These are phyloP conservation scores for Vanrija pseudolonga DNA, from an alignment of 1,284 basidiomycete genomes.

Conservation along the genomic window DNA sequence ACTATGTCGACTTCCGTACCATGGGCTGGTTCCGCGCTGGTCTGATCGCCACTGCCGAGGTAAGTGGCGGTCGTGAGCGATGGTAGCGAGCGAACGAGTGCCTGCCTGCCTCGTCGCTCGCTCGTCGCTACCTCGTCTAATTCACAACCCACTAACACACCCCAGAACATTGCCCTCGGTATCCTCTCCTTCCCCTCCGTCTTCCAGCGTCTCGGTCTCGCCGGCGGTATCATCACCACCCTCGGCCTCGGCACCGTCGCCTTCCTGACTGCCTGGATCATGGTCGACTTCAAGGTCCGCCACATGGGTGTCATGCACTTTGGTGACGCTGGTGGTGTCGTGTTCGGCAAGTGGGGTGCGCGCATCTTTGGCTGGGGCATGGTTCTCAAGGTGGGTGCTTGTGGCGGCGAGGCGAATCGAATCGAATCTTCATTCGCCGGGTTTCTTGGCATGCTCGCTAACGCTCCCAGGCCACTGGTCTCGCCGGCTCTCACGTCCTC, in stretches of 20 bases:
- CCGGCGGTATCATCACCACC: constrained; percentile 37
- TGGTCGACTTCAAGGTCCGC: constrained; percentile 43
- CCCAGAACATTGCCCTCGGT: constrained; percentile 40
- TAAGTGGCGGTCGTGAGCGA: constrained; percentile 4
- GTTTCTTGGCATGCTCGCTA: not conserved
- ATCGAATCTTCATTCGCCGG: too few species aligned
- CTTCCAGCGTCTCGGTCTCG: constrained; percentile 39
- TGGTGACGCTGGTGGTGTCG: constrained; percentile 39
- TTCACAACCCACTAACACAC: not conserved
- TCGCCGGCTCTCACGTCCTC: constrained; percentile 42
- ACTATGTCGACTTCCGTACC: constrained; percentile 40
- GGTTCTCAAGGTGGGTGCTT: constrained; percentile 29
- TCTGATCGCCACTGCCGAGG: constrained; percentile 39
- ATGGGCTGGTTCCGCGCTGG: constrained; percentile 44
- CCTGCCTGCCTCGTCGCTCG: not conserved
- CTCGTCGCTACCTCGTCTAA: not conserved
- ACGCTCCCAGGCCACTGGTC: constrained; percentile 28
- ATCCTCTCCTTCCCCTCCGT: constrained; percentile 42
- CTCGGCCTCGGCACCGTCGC: constrained; percentile 31
- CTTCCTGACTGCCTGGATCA: constrained; percentile 39
- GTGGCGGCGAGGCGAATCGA: not conserved
- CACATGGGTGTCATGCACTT: constrained; percentile 45
- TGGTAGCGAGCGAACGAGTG: not conserved
- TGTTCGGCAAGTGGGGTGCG: constrained; percentile 38
- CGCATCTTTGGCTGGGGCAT: constrained; percentile 32